Percentiles rank a stretch among this genome's conserved stretches.
These are phyloP conservation scores for Venturiaceae sp. DNA, from an alignment of 2,329 filamentous ascomycete genomes.

Conservation along the genomic window DNA sequence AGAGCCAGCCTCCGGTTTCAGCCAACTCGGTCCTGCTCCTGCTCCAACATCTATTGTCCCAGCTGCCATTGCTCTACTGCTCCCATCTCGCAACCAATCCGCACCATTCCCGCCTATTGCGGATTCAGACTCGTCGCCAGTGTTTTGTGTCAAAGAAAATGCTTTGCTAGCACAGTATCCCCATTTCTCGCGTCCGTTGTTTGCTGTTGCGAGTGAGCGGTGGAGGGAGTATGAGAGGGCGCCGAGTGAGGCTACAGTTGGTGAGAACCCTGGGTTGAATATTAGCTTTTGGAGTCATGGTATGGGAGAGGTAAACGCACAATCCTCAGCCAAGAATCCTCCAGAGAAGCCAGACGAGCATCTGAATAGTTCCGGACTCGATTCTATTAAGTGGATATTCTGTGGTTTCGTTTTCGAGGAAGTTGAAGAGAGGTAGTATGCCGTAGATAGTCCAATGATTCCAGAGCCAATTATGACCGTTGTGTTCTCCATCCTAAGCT, in stretches of 20 bases:
- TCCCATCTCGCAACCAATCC: conserved; percentile 58
- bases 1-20: conserved; percentile 42
- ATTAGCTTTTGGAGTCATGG: not conserved
- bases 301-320: conserved; percentile 23
- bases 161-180: conserved; percentile 51
- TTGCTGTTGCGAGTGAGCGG: conserved; percentile 47
- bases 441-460: conserved; percentile 35
- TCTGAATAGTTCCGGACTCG: conserved; percentile 52
- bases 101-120: conserved; percentile 38
- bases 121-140: conserved; percentile 21
- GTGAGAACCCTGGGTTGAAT: conserved; percentile 43
- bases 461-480: conserved; percentile 33
- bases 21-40: conserved; percentile 44
- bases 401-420: conserved; percentile 23
- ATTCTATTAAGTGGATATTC: conserved; percentile 49
- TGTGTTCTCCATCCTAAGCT: not conserved
- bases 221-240: conserved; percentile 62
- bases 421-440: conserved; percentile 53
- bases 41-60: conserved; percentile 21
- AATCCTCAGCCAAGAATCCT: conserved; percentile 65
- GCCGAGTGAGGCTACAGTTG: conserved; percentile 48
- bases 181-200: conserved; percentile 50
- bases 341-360: conserved; percentile 66
- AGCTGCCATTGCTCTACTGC: conserved; percentile 49
- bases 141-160: conserved; percentile 42